Conservation (phyloP, 371 early-diverging fungal genomes). For the Mortierella sp. region DNA sequence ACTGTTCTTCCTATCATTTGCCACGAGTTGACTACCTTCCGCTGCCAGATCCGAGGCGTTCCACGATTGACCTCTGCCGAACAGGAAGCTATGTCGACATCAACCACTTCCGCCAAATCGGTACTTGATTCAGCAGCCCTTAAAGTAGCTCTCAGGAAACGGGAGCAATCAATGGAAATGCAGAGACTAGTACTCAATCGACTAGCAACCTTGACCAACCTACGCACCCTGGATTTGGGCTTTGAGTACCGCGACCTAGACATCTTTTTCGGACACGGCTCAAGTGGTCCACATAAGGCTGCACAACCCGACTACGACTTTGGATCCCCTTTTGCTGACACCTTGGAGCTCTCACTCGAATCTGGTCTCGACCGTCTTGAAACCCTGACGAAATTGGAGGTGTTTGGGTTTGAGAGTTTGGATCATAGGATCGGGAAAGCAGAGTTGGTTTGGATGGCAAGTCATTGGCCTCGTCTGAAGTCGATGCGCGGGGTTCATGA, state of each 20-base stretch:
- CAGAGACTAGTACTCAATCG: background rate
- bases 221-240: background rate
- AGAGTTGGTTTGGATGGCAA: slow-evolving; percentile 1
- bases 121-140: background rate
- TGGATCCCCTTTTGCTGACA: background rate
- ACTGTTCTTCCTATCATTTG: background rate
- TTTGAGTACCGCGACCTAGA: background rate
- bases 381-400: background rate
- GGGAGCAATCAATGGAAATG: background rate
- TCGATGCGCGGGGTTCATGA: background rate
- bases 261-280: background rate
- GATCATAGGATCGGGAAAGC: background rate
- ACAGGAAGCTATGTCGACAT: background rate
- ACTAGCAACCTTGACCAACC: background rate
- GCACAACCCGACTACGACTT: background rate
- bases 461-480: background rate
- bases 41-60: background rate
- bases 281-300: background rate
- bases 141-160: background rate
- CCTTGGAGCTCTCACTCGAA: slow-evolving; percentile 4
- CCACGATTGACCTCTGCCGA: background rate
- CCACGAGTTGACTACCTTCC: background rate
- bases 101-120: no score
- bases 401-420: slow-evolving; percentile 3
- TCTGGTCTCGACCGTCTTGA: background rate